These are phyloP conservation scores for Zarea fungicola DNA, from an alignment of 2,329 filamentous ascomycete species.

Conservation along the genomic window DNA sequence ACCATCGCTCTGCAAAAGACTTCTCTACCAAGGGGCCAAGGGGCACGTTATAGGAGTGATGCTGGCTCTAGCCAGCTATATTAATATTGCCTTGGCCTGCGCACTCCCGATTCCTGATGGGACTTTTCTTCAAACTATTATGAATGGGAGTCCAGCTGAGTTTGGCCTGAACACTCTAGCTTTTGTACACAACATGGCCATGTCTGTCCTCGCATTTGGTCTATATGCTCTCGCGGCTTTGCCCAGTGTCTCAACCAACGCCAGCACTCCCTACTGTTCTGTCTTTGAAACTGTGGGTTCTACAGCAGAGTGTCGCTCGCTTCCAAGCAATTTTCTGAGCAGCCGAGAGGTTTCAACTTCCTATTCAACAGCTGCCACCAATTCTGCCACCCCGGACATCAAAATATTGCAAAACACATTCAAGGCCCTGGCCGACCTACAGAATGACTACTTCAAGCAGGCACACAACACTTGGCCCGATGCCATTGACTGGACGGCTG, in stretches of 20 bases:
- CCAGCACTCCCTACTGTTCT: conserved; percentile 7
- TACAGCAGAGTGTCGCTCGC: not conserved
- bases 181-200: conserved; percentile 5
- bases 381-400: not conserved
- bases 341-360: not conserved
- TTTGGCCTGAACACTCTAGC: not conserved
- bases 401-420: conserved; percentile 47
- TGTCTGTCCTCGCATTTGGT: not conserved
- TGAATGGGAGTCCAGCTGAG: not conserved
- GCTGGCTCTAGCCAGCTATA: not conserved
- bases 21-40: not conserved
- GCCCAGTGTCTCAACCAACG: not conserved
- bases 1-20: conserved; percentile 1
- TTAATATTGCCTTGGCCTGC: not conserved
- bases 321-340: conserved; percentile 3
- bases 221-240: conserved; percentile 8
- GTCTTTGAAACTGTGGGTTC: not conserved
- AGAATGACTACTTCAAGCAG: conserved; percentile 69
- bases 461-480: conserved; percentile 79
- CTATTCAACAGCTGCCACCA: not conserved
- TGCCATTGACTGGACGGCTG: conserved; percentile 90
- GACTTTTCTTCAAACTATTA: not conserved
- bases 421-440: conserved; percentile 67
- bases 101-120: not conserved
- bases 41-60: conserved; percentile 1